Conservation (phyloP, 352 stramenopile genomes). For the Phytophthora quininea region DNA sequence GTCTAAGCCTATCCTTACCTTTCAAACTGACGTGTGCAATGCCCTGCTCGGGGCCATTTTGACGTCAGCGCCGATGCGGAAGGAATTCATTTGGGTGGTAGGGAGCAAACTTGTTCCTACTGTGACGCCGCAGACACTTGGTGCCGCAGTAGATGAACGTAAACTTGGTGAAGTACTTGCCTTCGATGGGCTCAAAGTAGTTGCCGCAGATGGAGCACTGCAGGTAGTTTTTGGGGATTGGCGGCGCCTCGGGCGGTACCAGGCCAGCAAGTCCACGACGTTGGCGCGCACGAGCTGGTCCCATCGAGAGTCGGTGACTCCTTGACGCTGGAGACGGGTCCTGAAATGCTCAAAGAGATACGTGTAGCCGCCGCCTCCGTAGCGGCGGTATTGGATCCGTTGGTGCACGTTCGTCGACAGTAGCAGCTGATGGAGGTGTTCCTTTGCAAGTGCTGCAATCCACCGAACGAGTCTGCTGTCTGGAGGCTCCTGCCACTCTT, state of each 20-base stretch:
- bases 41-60: too few relatives aligned
- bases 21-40: too few relatives aligned
- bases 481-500: slow-evolving; percentile 34
- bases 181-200: slow-evolving; percentile 83
- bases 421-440: slow-evolving; percentile 52
- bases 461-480: slow-evolving; percentile 50
- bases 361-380: slow-evolving; percentile 72
- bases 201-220: slow-evolving; percentile 76
- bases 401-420: slow-evolving; percentile 72
- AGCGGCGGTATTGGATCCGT: slow-evolving; percentile 70
- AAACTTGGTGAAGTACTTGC: slow-evolving; percentile 90
- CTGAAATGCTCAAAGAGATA: slow-evolving; percentile 66
- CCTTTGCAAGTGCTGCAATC: slow-evolving; percentile 15
- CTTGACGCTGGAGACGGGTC: slow-evolving; percentile 35
- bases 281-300: slow-evolving; percentile 49
- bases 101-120: slow-evolving; percentile 51
- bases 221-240: slow-evolving; percentile 72
- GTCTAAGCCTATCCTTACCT: too few relatives aligned
- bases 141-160: slow-evolving; percentile 82
- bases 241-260: slow-evolving; percentile 68
- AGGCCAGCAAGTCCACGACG: slow-evolving; percentile 54
- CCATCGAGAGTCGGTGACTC: slow-evolving; percentile 47
- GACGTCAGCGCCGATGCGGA: not conserved
- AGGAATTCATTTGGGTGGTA: slow-evolving; percentile 11
- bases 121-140: slow-evolving; percentile 84